Percentiles rank a stretch among this genome's conserved stretches.
Evolutionary conservation across 306 rosid genomes (phyloP).

Genomic region (Sicyos edulis): DNA sequence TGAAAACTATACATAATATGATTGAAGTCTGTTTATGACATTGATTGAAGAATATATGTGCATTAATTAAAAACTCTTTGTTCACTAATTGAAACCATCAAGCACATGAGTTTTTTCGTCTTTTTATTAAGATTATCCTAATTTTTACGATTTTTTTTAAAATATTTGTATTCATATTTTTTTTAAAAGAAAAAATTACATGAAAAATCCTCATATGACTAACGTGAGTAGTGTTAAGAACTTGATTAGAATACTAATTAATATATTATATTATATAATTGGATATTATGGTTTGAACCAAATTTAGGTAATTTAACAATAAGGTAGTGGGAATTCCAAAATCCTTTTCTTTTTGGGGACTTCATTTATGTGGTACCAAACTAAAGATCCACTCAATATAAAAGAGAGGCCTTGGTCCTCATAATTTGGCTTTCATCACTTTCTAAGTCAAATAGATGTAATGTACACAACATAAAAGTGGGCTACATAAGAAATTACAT

Average conservation of each 20-base stretch:
- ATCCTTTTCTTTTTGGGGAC: not conserved
- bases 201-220: no score
- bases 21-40: no score
- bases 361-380: conserved; percentile 17
- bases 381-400: not conserved
- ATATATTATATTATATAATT: not conserved
- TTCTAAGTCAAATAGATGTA: not conserved
- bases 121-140: no score
- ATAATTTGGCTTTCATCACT: conserved; percentile 18
- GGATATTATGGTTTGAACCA: not conserved
- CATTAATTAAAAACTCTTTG: no score
- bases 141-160: no score
- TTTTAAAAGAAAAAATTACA: no score
- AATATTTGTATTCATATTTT: no score
- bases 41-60: no score
- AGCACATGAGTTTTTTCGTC: no score
- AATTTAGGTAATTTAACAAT: not conserved
- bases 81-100: no score
- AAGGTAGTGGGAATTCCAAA: conserved; percentile 16
- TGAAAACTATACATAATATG: no score
- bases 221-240: not conserved
- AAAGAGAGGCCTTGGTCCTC: conserved; percentile 16
- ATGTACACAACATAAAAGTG: conserved; percentile 10
- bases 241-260: not conserved
- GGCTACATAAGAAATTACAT: conserved; percentile 4